Conservation (phyloP, 768 basidiomycete species). For the Boletus pseudo-olivaceus region DNA sequence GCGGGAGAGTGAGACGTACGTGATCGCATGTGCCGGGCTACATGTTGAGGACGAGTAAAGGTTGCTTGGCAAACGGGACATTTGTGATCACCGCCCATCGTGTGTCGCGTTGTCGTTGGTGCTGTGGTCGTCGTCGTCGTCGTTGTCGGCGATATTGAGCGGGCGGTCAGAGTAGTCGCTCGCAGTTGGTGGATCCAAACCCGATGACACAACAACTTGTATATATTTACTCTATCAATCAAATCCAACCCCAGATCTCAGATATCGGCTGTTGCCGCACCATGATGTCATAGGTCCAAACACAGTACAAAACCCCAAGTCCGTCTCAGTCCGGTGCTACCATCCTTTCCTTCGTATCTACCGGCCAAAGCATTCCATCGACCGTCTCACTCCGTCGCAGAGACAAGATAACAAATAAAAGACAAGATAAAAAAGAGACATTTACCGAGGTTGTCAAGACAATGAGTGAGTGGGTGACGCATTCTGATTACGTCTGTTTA, state of each 20-base stretch:
- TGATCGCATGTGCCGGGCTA: slow-evolving; percentile 86
- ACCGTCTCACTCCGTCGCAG: background rate
- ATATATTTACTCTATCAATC: slow-evolving; percentile 35
- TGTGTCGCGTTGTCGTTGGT: background rate
- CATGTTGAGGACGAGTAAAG: slow-evolving; percentile 87
- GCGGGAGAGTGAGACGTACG: slow-evolving; percentile 51
- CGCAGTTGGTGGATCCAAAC: slow-evolving; percentile 24
- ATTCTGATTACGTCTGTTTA: slow-evolving; percentile 31
- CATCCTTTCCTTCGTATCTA: background rate
- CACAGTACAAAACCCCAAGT: background rate
- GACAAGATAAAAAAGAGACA: background rate
- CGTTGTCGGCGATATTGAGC: slow-evolving; percentile 12
- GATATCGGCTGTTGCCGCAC: slow-evolving; percentile 27
- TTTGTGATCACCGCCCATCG: slow-evolving; percentile 80
- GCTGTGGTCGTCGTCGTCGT: slow-evolving; percentile 5
- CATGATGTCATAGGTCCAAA: slow-evolving; percentile 30
- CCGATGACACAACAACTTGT: slow-evolving; percentile 36
- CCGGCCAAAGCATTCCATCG: background rate
- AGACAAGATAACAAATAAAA: too few relatives aligned
- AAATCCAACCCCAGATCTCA: slow-evolving; percentile 32
- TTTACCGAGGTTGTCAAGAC: slow-evolving; percentile 30
- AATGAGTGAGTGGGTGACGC: slow-evolving; percentile 29
- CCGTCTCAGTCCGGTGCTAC: background rate
- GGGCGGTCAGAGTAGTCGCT: slow-evolving; percentile 16
- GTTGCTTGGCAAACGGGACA: slow-evolving; percentile 86